Evolutionary conservation across 208 protist genomes (phyloP).

Genomic region (Tritrichomonas foetus): DNA sequence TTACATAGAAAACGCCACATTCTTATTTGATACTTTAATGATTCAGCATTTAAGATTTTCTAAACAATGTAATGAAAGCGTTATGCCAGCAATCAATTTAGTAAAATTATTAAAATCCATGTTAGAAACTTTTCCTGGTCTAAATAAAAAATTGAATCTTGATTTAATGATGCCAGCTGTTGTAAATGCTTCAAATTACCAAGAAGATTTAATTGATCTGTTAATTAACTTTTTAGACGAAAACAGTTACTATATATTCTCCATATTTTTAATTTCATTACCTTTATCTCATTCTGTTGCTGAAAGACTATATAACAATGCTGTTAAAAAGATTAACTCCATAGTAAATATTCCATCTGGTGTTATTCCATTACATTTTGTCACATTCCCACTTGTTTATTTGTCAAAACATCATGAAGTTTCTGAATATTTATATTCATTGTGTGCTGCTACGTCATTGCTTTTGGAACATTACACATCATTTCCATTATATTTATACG

Average conservation of each 20-base stretch:
- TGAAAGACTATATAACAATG: too few relatives aligned
- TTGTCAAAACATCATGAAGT: not conserved
- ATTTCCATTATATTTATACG: not conserved
- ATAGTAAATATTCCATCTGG: too few relatives aligned
- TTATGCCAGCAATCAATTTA: not conserved
- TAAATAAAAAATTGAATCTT: not conserved
- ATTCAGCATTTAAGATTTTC: not conserved
- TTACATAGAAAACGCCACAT: not conserved
- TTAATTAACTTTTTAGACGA: too few relatives aligned
- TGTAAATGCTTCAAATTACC: not conserved
- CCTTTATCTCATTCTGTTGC: too few relatives aligned
- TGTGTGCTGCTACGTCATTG: not conserved
- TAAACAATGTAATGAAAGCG: not conserved
- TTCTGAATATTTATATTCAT: not conserved
- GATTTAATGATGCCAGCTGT: not conserved
- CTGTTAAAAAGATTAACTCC: too few relatives aligned
- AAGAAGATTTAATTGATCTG: not conserved
- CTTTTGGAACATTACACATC: not conserved
- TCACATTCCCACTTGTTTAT: too few relatives aligned
- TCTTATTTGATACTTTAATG: not conserved
- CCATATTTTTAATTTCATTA: too few relatives aligned
- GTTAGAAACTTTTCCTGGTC: not conserved
- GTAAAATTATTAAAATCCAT: not conserved
- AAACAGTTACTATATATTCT: too few relatives aligned
- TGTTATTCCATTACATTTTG: too few relatives aligned